Evolutionary conservation across 1,139 yeast genomes (phyloP).

Genomic region (Spathaspora sp.): DNA sequence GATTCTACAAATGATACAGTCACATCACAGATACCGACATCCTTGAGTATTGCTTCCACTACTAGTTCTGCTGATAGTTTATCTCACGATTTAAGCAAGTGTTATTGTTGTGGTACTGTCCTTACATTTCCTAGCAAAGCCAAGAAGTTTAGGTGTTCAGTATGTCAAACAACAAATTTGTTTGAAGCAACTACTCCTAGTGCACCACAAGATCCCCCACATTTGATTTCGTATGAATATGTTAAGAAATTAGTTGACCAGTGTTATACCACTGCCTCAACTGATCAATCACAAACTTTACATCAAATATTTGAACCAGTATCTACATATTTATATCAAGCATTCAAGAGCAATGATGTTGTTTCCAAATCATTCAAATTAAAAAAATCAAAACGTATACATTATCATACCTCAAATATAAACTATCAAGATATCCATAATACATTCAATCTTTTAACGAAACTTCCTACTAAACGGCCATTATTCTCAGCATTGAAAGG

Average conservation of each 20-base stretch:
- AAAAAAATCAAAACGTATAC: conserved; percentile 21
- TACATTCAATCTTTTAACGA: conserved; percentile 41
- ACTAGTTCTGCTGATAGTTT: not conserved
- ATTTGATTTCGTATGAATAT: conserved; percentile 23
- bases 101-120: conserved; percentile 62
- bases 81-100: conserved; percentile 23
- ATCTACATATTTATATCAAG: conserved; percentile 38
- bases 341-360: conserved; percentile 40
- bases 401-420: conserved; percentile 46
- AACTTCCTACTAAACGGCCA: conserved; percentile 61
- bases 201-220: conserved; percentile 15
- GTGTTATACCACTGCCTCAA: conserved; percentile 23
- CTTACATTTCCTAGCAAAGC: conserved; percentile 49
- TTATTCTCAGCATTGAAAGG: conserved; percentile 52
- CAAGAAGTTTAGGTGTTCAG: conserved; percentile 54
- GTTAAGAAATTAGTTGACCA: conserved; percentile 29
- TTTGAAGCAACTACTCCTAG: conserved; percentile 15
- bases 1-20: too few relatives aligned
- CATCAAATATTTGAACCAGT: conserved; percentile 52
- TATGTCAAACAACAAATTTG: conserved; percentile 53
- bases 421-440: conserved; percentile 43
- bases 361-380: conserved; percentile 52
- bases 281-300: conserved; percentile 13
- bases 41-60: not conserved
- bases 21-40: not conserved